Evolutionary conservation across 441 rosid genomes (phyloP).

Genomic region (Pelargonium myrrhifolium): DNA sequence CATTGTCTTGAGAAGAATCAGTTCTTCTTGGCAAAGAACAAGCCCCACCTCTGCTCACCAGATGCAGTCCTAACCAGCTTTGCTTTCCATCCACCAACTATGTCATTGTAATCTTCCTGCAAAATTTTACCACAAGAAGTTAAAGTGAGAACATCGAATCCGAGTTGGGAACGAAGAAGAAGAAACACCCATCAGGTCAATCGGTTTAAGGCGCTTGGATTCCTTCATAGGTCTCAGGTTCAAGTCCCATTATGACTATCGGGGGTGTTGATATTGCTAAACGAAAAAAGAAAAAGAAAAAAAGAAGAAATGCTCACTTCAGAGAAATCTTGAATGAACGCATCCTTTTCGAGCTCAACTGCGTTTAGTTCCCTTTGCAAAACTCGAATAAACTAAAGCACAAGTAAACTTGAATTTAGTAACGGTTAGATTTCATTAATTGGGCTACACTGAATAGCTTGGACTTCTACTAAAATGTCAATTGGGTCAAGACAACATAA

Average conservation of each 20-base stretch:
- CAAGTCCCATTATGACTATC: too few species aligned
- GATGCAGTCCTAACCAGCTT: conserved; percentile 64
- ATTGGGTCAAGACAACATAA: too few species aligned
- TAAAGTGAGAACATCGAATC: neutral
- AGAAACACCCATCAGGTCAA: too few species aligned
- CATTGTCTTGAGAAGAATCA: conserved; percentile 18
- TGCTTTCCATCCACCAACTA: conserved; percentile 91
- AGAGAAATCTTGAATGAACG: neutral
- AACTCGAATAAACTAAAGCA: neutral
- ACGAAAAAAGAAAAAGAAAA: too few species aligned
- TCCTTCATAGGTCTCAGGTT: too few species aligned
- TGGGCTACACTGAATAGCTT: too few species aligned
- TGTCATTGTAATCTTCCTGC: conserved; percentile 87
- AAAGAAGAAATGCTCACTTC: neutral
- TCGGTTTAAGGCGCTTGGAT: too few species aligned
- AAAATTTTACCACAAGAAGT: neutral
- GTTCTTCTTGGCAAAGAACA: conserved; percentile 66
- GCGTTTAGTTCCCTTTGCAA: neutral
- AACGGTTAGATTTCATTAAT: too few species aligned
- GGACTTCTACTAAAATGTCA: too few species aligned
- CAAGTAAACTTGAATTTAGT: neutral
- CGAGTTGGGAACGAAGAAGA: neutral
- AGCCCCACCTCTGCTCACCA: conserved; percentile 87
- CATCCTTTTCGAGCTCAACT: conserved; percentile 6
- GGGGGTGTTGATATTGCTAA: too few species aligned